phyloP scores from a whole-genome alignment of 768 basidiomycete species.

The Mycena vulgaris region DNA sequence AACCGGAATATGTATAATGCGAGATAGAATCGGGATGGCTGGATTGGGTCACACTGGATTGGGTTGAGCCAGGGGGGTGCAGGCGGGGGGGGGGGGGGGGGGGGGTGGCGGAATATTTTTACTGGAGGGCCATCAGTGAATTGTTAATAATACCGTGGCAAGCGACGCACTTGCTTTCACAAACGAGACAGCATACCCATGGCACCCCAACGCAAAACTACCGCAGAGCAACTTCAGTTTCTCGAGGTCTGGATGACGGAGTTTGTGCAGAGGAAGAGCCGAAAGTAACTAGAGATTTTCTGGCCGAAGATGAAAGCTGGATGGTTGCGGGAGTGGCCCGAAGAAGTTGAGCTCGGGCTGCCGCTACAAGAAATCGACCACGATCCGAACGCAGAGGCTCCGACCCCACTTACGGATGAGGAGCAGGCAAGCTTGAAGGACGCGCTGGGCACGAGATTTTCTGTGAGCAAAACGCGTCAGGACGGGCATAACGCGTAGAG shows the following conservation, averaged over 20 bases:
- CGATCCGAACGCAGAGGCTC: background rate
- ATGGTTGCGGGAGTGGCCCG: background rate
- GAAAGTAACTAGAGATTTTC: background rate
- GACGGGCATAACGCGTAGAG: background rate
- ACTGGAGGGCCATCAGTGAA: no score
- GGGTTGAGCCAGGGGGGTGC: no score
- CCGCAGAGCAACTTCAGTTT: background rate
- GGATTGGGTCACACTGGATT: no score
- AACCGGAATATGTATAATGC: no score
- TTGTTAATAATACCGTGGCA: no score
- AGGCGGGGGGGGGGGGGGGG: no score
- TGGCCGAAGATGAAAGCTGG: slow-evolving; percentile 14
- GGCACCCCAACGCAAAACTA: background rate
- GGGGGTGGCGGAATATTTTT: no score
- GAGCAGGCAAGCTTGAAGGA: background rate
- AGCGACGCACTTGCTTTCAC: background rate
- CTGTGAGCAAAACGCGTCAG: background rate
- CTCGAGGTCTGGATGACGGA: slow-evolving; percentile 4
- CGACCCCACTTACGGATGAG: background rate
- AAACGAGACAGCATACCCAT: background rate
- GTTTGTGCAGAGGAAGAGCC: background rate
- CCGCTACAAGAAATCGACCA: background rate
- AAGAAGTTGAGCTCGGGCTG: background rate
- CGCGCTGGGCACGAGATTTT: background rate
- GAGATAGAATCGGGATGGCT: no score